Evolutionary conservation across 169 alveolate species (phyloP).

Genomic region (Plasmodium malariae): DNA sequence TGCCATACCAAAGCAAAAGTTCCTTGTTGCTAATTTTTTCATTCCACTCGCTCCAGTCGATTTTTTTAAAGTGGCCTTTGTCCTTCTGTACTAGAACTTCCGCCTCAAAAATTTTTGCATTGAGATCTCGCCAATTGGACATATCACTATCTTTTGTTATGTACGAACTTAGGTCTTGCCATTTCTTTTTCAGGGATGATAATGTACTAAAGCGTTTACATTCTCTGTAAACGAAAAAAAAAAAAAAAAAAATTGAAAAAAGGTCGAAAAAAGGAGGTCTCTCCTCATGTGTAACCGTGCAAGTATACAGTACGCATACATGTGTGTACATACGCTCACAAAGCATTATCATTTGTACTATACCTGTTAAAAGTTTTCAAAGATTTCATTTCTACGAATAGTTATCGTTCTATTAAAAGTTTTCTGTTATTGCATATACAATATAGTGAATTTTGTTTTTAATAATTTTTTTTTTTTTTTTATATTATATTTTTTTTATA

Average conservation of each 20-base stretch:
- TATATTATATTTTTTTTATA: not conserved
- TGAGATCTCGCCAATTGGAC: conserved; percentile 58
- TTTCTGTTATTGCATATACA: not conserved
- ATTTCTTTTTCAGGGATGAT: conserved; percentile 47
- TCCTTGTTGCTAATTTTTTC: conserved; percentile 77
- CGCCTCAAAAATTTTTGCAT: conserved; percentile 47
- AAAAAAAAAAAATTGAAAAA: not conserved
- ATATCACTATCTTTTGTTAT: conserved; percentile 65
- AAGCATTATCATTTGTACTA: too few relatives aligned
- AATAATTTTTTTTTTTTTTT: not conserved
- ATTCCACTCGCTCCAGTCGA: conserved; percentile 80
- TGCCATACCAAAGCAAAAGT: conserved; percentile 68
- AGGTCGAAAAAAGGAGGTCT: not conserved
- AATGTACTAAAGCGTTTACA: conserved; percentile 35
- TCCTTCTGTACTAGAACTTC: conserved; percentile 49
- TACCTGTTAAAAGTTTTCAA: conserved; percentile 50
- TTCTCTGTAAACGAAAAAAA: conserved; percentile 2
- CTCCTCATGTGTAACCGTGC: too few relatives aligned
- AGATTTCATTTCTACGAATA: conserved; percentile 22
- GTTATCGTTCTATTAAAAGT: conserved; percentile 6
- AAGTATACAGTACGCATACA: not conserved
- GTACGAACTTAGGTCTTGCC: conserved; percentile 60
- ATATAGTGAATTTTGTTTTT: too few relatives aligned
- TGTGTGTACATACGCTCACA: not conserved
- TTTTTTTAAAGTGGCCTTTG: conserved; percentile 2